Percentiles rank a stretch among this genome's conserved stretches.
Evolutionary conservation across 1,284 basidiomycete species (phyloP).

Genomic region (Testicularia cyperi): DNA sequence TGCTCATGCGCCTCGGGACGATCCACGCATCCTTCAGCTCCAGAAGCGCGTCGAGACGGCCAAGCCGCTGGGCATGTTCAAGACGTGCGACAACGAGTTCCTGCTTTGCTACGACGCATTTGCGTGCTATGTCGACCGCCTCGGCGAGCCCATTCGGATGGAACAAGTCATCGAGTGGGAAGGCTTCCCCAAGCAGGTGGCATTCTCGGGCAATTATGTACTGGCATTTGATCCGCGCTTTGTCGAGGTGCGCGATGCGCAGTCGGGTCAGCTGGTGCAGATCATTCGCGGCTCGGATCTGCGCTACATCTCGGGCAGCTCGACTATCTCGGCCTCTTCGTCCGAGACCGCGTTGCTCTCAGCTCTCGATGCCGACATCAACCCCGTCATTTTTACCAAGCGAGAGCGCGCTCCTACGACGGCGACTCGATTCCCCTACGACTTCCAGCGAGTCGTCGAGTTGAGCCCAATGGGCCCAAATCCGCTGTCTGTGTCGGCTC

Average conservation of each 20-base stretch:
- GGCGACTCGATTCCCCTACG: constrained; percentile 27
- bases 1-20: constrained; percentile 68
- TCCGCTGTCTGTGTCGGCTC: too few species aligned
- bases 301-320: constrained; percentile 69
- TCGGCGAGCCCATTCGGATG: constrained; percentile 63
- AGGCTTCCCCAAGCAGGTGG: constrained; percentile 69
- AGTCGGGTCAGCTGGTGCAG: constrained; percentile 81
- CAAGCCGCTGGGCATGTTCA: constrained; percentile 87
- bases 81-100: constrained; percentile 76
- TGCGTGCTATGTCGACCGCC: constrained; percentile 69
- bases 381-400: constrained; percentile 38
- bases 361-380: constrained; percentile 33
- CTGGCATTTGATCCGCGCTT: constrained; percentile 87
- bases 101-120: constrained; percentile 89
- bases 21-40: constrained; percentile 71
- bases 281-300: constrained; percentile 81
- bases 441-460: constrained; percentile 37
- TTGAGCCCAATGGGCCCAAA: constrained; percentile 18
- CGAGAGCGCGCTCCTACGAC: constrained; percentile 21
- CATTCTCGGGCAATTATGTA: constrained; percentile 83
- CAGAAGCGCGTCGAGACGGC: constrained; percentile 76
- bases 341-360: constrained; percentile 17
- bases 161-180: constrained; percentile 88
- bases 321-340: constrained; percentile 26
- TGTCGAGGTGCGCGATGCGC: constrained; percentile 84